Base-by-base conservation (phyloP, 2,329 filamentous ascomycete genomes). In the Neofusicoccum umdonicola region DNA sequence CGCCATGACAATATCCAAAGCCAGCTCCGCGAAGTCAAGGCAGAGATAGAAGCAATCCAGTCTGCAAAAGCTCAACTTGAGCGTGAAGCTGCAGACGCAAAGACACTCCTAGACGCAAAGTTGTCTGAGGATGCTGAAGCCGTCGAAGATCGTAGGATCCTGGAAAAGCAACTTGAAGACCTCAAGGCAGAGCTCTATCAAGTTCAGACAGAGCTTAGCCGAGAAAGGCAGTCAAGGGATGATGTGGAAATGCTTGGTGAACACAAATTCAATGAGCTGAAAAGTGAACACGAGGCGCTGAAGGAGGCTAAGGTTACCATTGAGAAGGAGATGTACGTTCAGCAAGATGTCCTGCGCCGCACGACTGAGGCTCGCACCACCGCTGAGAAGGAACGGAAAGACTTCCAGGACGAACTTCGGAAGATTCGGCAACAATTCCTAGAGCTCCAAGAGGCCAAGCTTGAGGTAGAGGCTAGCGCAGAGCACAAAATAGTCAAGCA, bases 271-370 rank as follows among this genome's bases (percentile, higher is more conserved):
- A 84, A 90, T 50, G 87, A 89, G 58, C 82, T 99, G 66, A 89
- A 93, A 74, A 88, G 93, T 31, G 93, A 98, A 69, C 96, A 88
- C 70, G 89, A 96, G 57, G 86, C 87, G 39, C 83, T 98, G 39
- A 97, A 97, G 71, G 93, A 97, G 68, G 89, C 92, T 34, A 99
- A 99, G 78, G 97, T 97, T 71, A 96, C 89, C 52, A 97, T 99
- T 68, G 94, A 99, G 77, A 98, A 97, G 77, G 94, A 98, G 77
- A 89, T 99, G 76, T 98, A 98, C 74, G 90, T 91, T 4, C 94
- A 98, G 73, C 93, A 97, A 76, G 94, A 99, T 73, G 90, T 91
- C 11, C 85, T 97, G 51, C 88, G 95, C 42, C 88, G 94, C 63
- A 91, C 93, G 11, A 92, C 90, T 69, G 93, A 97, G 76, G 90